Evolutionary conservation across 208 protist genomes (phyloP), one percentile per base, ranked within the genome.

Genomic region (Leishmania lainsoni): DNA sequence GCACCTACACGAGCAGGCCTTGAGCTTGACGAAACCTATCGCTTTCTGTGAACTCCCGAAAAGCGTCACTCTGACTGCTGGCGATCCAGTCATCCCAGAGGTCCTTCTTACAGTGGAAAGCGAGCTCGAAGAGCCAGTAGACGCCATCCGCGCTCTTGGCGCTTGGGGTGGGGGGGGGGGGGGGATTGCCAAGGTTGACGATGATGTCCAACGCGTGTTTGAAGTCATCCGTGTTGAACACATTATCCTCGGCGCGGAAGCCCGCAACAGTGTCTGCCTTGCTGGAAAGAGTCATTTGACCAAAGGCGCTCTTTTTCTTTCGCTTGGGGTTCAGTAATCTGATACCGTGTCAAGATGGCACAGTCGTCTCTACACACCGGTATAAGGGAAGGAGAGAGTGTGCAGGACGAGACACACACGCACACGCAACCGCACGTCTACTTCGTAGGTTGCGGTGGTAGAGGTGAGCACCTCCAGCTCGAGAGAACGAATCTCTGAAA

Each of bases 181-280:
- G 84, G 3, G 74, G 35, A 66, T 87, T 81, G 52, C 87, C 89
- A 22, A 90, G 87, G 75, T 87, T 86, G 32, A 92, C 65, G 56
- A 81, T 78, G 49, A 87, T 45, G 69, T 91, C 84, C 9, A 95
- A 59, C 1, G 92, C 89, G 70, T 87, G 77, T 84, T 90, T 89
- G 66, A 93, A 70, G 80, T 95, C 92, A n/a, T 87, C 76, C 3
- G 90, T 90, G 84, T 90, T 88, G 22, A 93, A 76, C 22, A 82
- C 84, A 0, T 80, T 66, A 35, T 81, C 76, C 26, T 65, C 79
- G 61, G 75, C 80, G 35, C 77, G 77, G 35, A 68, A 68, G 61
- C 29, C 3, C 61, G 14, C 61, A 68, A 29, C 61, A 10, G 26
- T 29, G 29, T 16, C 14, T 29, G 16, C 29, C 61, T 26, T 42